Evolutionary conservation across 139 green algal genomes (phyloP).

Genomic region (Protoeuglena noctilucae): DNA sequence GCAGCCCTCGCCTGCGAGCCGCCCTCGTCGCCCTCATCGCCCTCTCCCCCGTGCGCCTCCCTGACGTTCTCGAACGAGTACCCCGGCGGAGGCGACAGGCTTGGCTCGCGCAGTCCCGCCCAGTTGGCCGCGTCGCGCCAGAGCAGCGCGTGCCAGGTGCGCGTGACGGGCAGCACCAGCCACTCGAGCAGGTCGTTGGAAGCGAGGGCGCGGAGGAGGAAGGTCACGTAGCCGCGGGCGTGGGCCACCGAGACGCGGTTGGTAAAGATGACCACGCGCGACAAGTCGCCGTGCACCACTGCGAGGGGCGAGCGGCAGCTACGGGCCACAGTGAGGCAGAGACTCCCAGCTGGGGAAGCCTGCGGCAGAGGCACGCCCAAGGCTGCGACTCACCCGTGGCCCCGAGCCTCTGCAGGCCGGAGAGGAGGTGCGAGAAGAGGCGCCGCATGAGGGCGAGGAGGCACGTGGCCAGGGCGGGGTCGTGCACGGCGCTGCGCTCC

Average conservation of each 20-base stretch:
- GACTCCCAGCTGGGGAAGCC: too few species aligned
- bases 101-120: slow-evolving; percentile 11
- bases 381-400: too few species aligned
- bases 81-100: slow-evolving; percentile 53
- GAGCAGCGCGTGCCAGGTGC: slow-evolving; percentile 66
- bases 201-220: slow-evolving; percentile 56
- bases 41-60: slow-evolving; percentile 9
- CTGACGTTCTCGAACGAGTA: slow-evolving; percentile 18
- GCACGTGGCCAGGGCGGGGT: slow-evolving; percentile 44
- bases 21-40: slow-evolving; percentile 14
- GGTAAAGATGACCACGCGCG: slow-evolving; percentile 61
- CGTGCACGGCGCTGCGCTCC: slow-evolving; percentile 34
- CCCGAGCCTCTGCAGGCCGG: slow-evolving; percentile 59
- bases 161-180: slow-evolving; percentile 43
- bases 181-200: slow-evolving; percentile 53
- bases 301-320: too few species aligned
- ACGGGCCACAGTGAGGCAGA: too few species aligned
- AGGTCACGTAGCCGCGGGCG: slow-evolving; percentile 62
- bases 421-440: slow-evolving; percentile 59
- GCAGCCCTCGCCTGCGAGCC: neutral
- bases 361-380: too few species aligned
- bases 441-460: slow-evolving; percentile 58
- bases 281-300: slow-evolving; percentile 71
- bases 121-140: slow-evolving; percentile 42
- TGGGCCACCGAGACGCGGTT: slow-evolving; percentile 51